Base-by-base conservation (phyloP, 2,329 filamentous ascomycete genomes). In the Lasiodiplodia sp. region DNA sequence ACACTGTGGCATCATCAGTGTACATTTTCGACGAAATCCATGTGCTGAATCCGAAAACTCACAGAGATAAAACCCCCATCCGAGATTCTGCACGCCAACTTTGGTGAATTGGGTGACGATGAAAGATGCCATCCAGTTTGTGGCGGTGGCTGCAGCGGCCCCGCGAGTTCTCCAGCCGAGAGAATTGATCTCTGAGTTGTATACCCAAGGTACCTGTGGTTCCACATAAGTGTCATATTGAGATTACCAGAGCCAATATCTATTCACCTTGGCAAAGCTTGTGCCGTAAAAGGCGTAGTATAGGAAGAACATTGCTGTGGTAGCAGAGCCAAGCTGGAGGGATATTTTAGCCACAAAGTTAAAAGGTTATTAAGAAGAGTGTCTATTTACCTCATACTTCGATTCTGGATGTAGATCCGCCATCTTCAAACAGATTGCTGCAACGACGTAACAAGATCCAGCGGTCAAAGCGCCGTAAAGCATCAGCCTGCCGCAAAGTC, bases 251-350 rank as follows among this genome's bases (percentile, higher is more conserved):
- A 2, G 31, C 3, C 1, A 4, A 6, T 5, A 4, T 16, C 4
- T 8, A n/a, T 14, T 21, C n/a, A 56, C 28, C 53, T 56, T 67
- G 53, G 53, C 53, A 56, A 56, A 82, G 4, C 83, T 83, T 37
- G 85, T 82, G 12, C 80, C 84, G 69, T 86, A 86, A 77, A 85
- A 85, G 52, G 85, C 79, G 72, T 86, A 86, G 75, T 85, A 86
- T 5, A 86, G 71, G 74, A 86, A 86, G 75, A 56, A 56, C 28
- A 38, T 56, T 31, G 53, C 53, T 18, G 53, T 38, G 1, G 53
- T 56, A 31, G 53, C n/a, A 8, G 53, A 56, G 10, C 53, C 53
- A 10, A 56, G 53, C 53, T 56, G 53, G 11, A 8, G 2, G 4
- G 2, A 23, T 23, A 3, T 37, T 18, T 37, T n/a, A 47, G 21